These are phyloP conservation scores for Ophiostoma tasmaniense DNA, from an alignment of 2,329 filamentous ascomycete species.

Conservation along the genomic window DNA sequence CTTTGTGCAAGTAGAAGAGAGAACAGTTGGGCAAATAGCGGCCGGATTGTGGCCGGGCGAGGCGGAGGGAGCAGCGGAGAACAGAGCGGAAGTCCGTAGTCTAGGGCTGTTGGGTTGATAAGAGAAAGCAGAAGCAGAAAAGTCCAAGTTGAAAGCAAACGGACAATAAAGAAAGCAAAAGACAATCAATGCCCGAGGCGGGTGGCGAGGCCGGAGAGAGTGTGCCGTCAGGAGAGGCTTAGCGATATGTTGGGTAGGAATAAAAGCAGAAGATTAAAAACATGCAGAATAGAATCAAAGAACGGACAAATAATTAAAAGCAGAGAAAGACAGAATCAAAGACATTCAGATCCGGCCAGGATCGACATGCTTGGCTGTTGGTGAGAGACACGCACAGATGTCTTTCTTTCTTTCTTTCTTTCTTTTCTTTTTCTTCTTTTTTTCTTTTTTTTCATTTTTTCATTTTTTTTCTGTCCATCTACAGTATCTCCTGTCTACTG, in stretches of 20 bases:
- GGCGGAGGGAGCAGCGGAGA: background rate
- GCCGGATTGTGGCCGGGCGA: conserved; percentile 1
- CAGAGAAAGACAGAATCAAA: background rate
- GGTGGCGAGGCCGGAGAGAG: background rate
- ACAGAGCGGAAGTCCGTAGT: background rate
- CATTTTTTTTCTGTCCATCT: too few species aligned
- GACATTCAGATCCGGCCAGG: background rate
- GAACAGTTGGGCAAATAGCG: background rate
- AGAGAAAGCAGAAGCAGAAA: background rate
- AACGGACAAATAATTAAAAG: background rate
- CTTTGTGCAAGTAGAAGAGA: background rate
- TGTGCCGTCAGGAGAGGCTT: background rate
- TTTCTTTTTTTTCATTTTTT: too few species aligned
- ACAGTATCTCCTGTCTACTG: too few species aligned
- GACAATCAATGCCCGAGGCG: background rate
- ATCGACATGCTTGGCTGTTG: background rate
- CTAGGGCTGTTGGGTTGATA: background rate
- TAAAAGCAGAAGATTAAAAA: too few species aligned
- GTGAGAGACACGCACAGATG: too few species aligned
- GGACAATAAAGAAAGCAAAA: background rate
- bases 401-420: too few species aligned
- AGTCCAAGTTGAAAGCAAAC: background rate
- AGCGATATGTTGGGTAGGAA: too few species aligned
- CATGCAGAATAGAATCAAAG: background rate
- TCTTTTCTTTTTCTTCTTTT: too few species aligned